A percentile compares a stretch with the other conserved stretches of the same genome.
phyloP scores from a whole-genome alignment of 805 yeast genomes.

The Pichia gijzeniarum region DNA sequence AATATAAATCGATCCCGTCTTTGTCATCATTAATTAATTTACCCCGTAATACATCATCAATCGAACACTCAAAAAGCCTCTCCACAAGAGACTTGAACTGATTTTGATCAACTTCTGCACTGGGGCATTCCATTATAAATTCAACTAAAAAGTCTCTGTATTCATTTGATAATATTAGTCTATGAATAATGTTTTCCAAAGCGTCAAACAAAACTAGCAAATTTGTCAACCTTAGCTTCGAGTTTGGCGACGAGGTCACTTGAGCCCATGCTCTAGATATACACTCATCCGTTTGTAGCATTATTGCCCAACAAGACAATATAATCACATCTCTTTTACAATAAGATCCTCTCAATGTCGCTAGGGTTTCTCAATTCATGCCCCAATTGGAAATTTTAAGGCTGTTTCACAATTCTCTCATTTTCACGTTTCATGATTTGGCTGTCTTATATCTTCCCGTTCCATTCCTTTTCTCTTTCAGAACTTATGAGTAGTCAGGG shows the following conservation, averaged over 20 bases:
- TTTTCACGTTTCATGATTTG: too few relatives aligned
- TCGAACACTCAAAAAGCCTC: slow-evolving; percentile 13
- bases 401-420: too few relatives aligned
- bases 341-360: too few relatives aligned
- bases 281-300: not conserved
- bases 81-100: slow-evolving; percentile 17
- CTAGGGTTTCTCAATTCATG: too few relatives aligned
- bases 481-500: too few relatives aligned
- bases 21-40: not conserved
- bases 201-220: slow-evolving; percentile 12
- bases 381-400: too few relatives aligned
- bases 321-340: too few relatives aligned
- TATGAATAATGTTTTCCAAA: slow-evolving; percentile 10
- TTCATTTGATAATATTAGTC: slow-evolving; percentile 13
- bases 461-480: too few relatives aligned
- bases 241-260: not conserved
- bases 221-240: slow-evolving; percentile 10
- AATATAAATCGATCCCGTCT: not conserved
- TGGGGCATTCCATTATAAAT: slow-evolving; percentile 13
- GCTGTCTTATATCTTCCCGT: too few relatives aligned
- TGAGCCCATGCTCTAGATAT: slow-evolving; percentile 11
- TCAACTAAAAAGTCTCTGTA: slow-evolving; percentile 17
- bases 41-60: slow-evolving; percentile 10
- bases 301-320: not conserved
- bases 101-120: slow-evolving; percentile 5